Evolutionary conservation across 371 early-diverging fungal species (phyloP).

Genomic region (Lichtheimia ramosa): DNA sequence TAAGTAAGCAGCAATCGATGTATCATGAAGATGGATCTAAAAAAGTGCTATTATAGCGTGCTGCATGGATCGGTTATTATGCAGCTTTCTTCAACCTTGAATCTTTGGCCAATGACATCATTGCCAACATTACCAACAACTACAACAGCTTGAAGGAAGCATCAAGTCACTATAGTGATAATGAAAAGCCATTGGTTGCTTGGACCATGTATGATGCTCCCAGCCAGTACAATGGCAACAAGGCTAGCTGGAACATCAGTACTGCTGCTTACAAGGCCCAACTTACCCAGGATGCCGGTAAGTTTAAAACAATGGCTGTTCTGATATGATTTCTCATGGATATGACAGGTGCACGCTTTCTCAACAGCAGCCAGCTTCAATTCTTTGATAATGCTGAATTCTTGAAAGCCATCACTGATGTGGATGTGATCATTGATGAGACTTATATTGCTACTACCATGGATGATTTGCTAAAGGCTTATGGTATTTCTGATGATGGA

Average conservation of each 20-base stretch:
- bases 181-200: slow-evolving; percentile 61
- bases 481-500: slow-evolving; percentile 40
- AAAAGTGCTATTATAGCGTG: slow-evolving; percentile 43
- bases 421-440: slow-evolving; percentile 76
- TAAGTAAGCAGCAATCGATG: slow-evolving; percentile 26
- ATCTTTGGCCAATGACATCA: slow-evolving; percentile 55
- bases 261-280: slow-evolving; percentile 60
- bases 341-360: slow-evolving; percentile 39
- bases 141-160: slow-evolving; percentile 63
- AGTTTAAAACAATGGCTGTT: not conserved
- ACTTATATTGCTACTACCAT: slow-evolving; percentile 53
- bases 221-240: slow-evolving; percentile 65
- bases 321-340: not conserved
- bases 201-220: slow-evolving; percentile 70
- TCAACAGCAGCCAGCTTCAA: slow-evolving; percentile 16
- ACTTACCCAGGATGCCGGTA: slow-evolving; percentile 67
- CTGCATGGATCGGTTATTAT: slow-evolving; percentile 81
- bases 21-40: not conserved
- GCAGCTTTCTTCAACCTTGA: slow-evolving; percentile 75
- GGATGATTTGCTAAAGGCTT: slow-evolving; percentile 53
- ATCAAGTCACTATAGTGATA: slow-evolving; percentile 39
- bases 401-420: slow-evolving; percentile 54
- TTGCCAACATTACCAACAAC: slow-evolving; percentile 58
- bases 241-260: slow-evolving; percentile 63
- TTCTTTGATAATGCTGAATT: slow-evolving; percentile 51